Evolutionary conservation across 2,329 filamentous ascomycete species (phyloP).

Genomic region (Nakataea oryzae): DNA sequence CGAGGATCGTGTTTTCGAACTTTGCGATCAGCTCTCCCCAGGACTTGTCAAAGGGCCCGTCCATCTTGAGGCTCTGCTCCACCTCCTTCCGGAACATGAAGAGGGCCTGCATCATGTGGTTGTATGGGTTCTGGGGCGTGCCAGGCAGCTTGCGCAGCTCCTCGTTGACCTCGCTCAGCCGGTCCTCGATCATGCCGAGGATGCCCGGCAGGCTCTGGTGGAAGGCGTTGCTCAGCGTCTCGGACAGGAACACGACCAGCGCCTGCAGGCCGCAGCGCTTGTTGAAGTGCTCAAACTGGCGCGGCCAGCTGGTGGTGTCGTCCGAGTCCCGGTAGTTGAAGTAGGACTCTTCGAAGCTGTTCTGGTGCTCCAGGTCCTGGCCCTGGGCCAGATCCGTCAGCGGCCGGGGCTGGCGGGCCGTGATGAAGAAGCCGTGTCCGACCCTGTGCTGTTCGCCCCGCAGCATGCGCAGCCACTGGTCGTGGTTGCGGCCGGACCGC

Average conservation of each 20-base stretch:
- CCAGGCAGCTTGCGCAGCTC: slow-evolving; percentile 54
- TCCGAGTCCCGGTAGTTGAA: slow-evolving; percentile 24
- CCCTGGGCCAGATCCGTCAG: slow-evolving; percentile 10
- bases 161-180: slow-evolving; percentile 38
- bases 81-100: slow-evolving; percentile 44
- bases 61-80: slow-evolving; percentile 31
- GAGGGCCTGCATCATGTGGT: slow-evolving; percentile 51
- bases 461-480: slow-evolving; percentile 56
- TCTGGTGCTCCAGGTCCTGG: slow-evolving; percentile 40
- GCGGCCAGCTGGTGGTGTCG: slow-evolving; percentile 30
- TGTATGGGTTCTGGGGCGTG: slow-evolving; percentile 56
- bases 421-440: slow-evolving; percentile 69
- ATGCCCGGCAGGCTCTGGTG: slow-evolving; percentile 29
- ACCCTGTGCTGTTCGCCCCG: slow-evolving; percentile 49
- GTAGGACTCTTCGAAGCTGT: slow-evolving; percentile 39
- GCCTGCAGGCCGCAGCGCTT: slow-evolving; percentile 42
- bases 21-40: slow-evolving; percentile 36
- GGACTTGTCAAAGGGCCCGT: slow-evolving; percentile 31
- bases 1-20: slow-evolving; percentile 37
- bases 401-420: slow-evolving; percentile 50
- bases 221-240: slow-evolving; percentile 43
- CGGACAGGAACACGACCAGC: slow-evolving; percentile 40
- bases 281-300: slow-evolving; percentile 32
- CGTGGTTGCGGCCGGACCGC: slow-evolving; percentile 30
- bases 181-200: slow-evolving; percentile 37